Conservation (phyloP, 345 rosid genomes). For the Pistacia vera region DNA sequence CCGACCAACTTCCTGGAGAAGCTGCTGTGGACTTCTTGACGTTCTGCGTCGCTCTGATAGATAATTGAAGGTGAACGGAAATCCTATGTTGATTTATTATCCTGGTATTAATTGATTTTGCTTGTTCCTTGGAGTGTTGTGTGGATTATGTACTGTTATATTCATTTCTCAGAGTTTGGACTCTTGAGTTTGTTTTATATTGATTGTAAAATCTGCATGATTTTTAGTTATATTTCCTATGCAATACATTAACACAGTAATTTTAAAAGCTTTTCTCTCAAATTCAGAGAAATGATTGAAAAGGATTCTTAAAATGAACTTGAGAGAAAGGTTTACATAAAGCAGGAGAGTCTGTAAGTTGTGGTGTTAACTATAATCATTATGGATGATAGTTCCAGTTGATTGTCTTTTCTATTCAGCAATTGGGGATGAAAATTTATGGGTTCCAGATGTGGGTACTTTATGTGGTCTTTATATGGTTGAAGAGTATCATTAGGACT, state of each 20-base stretch:
- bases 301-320: too few species aligned
- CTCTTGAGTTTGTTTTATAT: not conserved
- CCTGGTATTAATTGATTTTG: not conserved
- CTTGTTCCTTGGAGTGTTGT: not conserved
- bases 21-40: constrained; percentile 75
- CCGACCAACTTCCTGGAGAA: constrained; percentile 63
- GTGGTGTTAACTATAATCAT: not conserved
- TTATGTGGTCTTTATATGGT: not conserved
- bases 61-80: constrained; percentile 21
- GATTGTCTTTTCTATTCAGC: not conserved
- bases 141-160: not conserved
- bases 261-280: too few species aligned
- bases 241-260: too few species aligned
- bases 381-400: not conserved
- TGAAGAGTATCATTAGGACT: not conserved
- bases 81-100: not conserved
- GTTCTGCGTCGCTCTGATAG: constrained; percentile 47
- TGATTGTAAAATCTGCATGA: not conserved
- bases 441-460: not conserved
- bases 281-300: too few species aligned
- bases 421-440: not conserved
- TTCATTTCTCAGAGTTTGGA: not conserved
- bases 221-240: not conserved
- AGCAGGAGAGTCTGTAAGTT: not conserved
- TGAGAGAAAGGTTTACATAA: not conserved